Conservation (phyloP, 768 basidiomycete genomes). For the Candolleomyces efflorescens region DNA sequence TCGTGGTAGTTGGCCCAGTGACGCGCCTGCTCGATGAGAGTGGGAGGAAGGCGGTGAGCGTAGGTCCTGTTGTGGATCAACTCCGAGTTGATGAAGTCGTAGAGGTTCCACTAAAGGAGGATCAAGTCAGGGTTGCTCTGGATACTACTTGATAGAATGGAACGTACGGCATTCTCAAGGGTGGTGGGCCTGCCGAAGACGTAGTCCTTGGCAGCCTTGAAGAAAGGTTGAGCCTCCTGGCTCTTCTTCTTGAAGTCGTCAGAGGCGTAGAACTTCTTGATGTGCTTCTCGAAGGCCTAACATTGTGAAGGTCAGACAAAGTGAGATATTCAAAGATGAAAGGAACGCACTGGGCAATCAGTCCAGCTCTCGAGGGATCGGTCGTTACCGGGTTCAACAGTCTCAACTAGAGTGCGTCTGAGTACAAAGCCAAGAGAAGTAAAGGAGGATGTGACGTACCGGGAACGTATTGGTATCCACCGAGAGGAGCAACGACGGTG, state of each 20-base stretch:
- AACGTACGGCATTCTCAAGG: slow-evolving; percentile 65
- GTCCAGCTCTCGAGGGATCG: slow-evolving; percentile 82
- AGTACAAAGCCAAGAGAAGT: slow-evolving; percentile 5
- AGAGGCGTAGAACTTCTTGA: slow-evolving; percentile 56
- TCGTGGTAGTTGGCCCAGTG: slow-evolving; percentile 80
- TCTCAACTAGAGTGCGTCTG: slow-evolving; percentile 50
- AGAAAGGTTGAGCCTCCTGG: slow-evolving; percentile 60
- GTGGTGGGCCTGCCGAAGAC: slow-evolving; percentile 64
- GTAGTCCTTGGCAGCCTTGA: slow-evolving; percentile 61
- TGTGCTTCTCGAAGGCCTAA: slow-evolving; percentile 38
- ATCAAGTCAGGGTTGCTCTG: not conserved
- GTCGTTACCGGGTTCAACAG: slow-evolving; percentile 81
- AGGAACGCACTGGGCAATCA: slow-evolving; percentile 31
- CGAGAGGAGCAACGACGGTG: slow-evolving; percentile 65
- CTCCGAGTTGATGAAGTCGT: slow-evolving; percentile 73
- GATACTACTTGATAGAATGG: not conserved
- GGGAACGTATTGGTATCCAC: slow-evolving; percentile 87
- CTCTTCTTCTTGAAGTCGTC: slow-evolving; percentile 59
- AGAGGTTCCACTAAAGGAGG: slow-evolving; percentile 67
- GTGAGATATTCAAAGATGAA: not conserved
- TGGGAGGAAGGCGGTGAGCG: slow-evolving; percentile 76
- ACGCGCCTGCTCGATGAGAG: slow-evolving; percentile 68
- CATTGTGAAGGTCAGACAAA: not conserved
- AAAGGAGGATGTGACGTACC: slow-evolving; percentile 29
- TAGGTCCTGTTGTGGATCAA: slow-evolving; percentile 81